phyloP scores from a whole-genome alignment of 23 red algal species.

The Chondrus crispus region DNA sequence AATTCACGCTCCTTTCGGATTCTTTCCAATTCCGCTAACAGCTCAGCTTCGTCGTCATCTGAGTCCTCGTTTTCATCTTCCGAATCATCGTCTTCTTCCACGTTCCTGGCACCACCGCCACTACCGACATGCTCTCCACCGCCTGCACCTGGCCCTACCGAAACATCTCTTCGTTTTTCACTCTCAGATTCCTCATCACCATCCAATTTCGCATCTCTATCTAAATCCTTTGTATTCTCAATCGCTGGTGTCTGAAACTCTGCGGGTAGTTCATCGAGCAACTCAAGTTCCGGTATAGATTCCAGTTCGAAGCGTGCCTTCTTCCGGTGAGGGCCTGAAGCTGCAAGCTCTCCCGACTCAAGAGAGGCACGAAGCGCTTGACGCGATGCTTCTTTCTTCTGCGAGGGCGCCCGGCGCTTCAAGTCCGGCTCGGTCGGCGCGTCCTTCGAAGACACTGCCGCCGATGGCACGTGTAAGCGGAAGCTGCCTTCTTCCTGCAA shows the following conservation, averaged over 20 bases:
- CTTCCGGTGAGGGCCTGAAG: neutral
- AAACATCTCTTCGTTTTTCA: too few species aligned
- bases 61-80: conserved; percentile 46
- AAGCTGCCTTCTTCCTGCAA: conserved; percentile 66
- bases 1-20: conserved; percentile 77
- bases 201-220: conserved; percentile 1
- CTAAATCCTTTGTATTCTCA: neutral
- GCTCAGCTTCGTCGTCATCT: conserved; percentile 77
- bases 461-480: conserved; percentile 66
- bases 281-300: neutral
- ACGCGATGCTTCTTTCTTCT: conserved; percentile 29
- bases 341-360: neutral
- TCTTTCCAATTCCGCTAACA: conserved; percentile 69
- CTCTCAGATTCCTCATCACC: conserved; percentile 9
- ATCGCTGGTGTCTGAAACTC: too few species aligned
- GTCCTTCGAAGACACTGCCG: conserved; percentile 67
- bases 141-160: too few species aligned
- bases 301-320: neutral
- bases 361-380: conserved; percentile 29
- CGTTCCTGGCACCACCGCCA: neutral
- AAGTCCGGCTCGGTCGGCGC: conserved; percentile 55
- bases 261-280: neutral
- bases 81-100: neutral
- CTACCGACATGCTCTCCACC: neutral
- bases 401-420: conserved; percentile 38